phyloP scores from a whole-genome alignment of 495 filamentous ascomycete genomes.

The Mytilinidion resinicola region DNA sequence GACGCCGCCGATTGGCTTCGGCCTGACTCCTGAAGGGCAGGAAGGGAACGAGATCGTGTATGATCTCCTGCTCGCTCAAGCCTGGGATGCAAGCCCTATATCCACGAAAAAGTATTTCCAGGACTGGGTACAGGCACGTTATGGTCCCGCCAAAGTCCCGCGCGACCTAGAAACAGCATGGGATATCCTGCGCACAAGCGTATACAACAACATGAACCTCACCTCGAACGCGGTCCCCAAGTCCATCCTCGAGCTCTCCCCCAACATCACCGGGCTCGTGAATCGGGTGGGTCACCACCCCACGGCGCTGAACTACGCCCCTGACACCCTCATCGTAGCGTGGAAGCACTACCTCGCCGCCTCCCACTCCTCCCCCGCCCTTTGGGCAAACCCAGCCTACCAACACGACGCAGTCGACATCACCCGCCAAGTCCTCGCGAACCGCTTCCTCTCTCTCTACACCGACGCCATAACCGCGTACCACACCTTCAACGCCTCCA shows the following conservation, averaged over 20 bases:
- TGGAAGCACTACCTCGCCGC: slow-evolving; percentile 42
- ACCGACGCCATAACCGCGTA: background rate
- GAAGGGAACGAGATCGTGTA: slow-evolving; percentile 54
- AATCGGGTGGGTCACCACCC: slow-evolving; percentile 39
- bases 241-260: slow-evolving; percentile 42
- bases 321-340: slow-evolving; percentile 35
- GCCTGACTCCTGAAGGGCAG: slow-evolving; percentile 46
- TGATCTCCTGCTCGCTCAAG: slow-evolving; percentile 46
- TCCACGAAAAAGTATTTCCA: slow-evolving; percentile 44
- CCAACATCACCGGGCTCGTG: slow-evolving; percentile 38
- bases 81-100: slow-evolving; percentile 42
- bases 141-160: slow-evolving; percentile 37
- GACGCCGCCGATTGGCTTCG: slow-evolving; percentile 42
- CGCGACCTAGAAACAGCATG: slow-evolving; percentile 41
- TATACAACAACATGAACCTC: slow-evolving; percentile 50
- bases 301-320: slow-evolving; percentile 43
- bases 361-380: slow-evolving; percentile 28
- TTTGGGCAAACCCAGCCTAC: slow-evolving; percentile 46
- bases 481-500: slow-evolving; percentile 33
- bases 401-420: slow-evolving; percentile 48
- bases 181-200: slow-evolving; percentile 44
- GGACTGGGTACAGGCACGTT: slow-evolving; percentile 44
- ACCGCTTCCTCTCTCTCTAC: slow-evolving; percentile 43
- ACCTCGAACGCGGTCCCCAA: slow-evolving; percentile 40
- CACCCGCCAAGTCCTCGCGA: slow-evolving; percentile 46